Conservation (phyloP, 768 basidiomycete genomes). For the Boletus barrowsii region DNA sequence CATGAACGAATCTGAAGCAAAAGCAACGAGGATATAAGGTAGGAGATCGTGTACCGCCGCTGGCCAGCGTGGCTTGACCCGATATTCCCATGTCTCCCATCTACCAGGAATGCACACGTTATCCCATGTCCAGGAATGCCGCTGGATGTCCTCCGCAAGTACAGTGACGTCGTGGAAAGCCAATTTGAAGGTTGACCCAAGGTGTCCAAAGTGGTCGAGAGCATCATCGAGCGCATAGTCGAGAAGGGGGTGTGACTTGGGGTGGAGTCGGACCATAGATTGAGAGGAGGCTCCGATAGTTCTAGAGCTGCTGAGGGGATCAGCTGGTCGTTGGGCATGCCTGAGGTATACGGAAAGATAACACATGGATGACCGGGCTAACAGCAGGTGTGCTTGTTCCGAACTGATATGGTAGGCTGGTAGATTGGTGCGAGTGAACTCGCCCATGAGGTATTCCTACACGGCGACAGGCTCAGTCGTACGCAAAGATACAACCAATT, state of each 20-base stretch:
- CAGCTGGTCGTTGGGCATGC: background rate
- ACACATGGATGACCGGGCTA: slow-evolving; percentile 1
- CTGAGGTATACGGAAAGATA: slow-evolving; percentile 2
- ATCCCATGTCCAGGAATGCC: background rate
- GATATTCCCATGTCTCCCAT: too few relatives aligned
- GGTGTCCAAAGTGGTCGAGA: background rate
- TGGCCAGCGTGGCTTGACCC: background rate
- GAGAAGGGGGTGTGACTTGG: background rate
- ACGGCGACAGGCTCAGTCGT: background rate
- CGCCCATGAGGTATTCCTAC: slow-evolving; percentile 3
- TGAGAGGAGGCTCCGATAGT: background rate
- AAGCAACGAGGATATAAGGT: background rate
- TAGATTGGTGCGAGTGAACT: background rate
- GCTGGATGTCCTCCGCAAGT: background rate
- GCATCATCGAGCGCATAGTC: background rate
- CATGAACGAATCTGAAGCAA: background rate
- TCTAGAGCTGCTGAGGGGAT: background rate
- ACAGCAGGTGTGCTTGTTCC: background rate
- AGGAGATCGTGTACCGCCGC: background rate
- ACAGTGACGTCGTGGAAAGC: background rate
- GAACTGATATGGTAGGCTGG: background rate
- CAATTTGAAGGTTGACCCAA: background rate
- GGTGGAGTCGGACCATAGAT: background rate
- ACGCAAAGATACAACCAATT: background rate
- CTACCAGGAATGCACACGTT: background rate